These are phyloP conservation scores for Dendrostoma leiphaemia DNA, from an alignment of 2,329 filamentous ascomycete species.

Conservation along the genomic window DNA sequence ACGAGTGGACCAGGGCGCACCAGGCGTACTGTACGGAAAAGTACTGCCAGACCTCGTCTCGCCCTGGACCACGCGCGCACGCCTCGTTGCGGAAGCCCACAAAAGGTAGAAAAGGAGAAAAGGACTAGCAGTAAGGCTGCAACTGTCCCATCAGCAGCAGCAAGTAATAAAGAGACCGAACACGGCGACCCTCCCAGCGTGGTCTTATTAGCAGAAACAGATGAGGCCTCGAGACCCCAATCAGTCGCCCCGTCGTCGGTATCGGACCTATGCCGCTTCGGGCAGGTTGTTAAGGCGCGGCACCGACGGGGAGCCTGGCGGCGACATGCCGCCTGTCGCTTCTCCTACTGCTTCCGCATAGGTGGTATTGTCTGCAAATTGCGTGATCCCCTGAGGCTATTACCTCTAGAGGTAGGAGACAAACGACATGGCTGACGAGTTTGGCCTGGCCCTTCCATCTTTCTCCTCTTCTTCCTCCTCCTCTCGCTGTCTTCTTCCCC, in stretches of 20 bases:
- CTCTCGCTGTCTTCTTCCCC: neutral
- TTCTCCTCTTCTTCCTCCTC: neutral
- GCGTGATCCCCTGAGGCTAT: conserved; percentile 10
- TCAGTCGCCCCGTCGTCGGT: neutral
- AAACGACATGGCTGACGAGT: neutral
- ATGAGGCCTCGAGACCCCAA: neutral
- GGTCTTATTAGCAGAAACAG: neutral
- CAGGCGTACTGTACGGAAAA: no score
- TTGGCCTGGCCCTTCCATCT: neutral
- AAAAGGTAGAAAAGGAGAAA: no score
- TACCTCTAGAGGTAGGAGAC: conserved; percentile 6
- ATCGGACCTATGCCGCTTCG: neutral
- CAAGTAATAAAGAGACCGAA: neutral
- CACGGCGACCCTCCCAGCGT: conserved; percentile 13
- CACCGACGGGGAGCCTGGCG: neutral
- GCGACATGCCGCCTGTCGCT: neutral
- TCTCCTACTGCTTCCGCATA: neutral
- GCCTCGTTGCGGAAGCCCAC: neutral
- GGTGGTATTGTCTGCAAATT: conserved; percentile 3
- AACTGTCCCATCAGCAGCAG: neutral
- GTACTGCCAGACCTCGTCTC: no score
- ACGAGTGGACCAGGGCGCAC: no score
- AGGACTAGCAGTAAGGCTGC: neutral
- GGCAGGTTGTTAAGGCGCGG: conserved; percentile 4
- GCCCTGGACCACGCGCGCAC: no score